A percentile compares a stretch with the other conserved stretches of the same genome.
These are phyloP conservation scores for Metschnikowia santaceciliae DNA, from an alignment of 805 yeast genomes.

Conservation along the genomic window DNA sequence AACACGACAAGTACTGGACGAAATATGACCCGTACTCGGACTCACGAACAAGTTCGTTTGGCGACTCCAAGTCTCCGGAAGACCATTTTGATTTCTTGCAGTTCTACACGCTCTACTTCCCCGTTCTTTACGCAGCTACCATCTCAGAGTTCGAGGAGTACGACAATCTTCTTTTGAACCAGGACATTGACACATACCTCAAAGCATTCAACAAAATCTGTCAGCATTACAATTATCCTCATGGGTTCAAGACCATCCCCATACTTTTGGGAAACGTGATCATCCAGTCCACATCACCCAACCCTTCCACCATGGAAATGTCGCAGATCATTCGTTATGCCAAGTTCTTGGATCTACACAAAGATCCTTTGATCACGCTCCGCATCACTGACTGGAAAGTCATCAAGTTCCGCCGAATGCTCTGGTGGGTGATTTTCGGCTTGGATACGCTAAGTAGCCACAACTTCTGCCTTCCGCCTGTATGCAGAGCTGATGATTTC, in stretches of 20 bases:
- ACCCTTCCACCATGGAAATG: slow-evolving; percentile 53
- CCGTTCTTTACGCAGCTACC: slow-evolving; percentile 55
- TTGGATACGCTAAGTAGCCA: slow-evolving; percentile 55
- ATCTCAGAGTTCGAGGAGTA: slow-evolving; percentile 58
- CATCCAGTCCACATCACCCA: slow-evolving; percentile 51
- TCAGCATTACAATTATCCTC: slow-evolving; percentile 49
- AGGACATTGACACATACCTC: slow-evolving; percentile 47
- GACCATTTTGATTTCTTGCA: slow-evolving; percentile 37
- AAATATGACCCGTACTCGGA: slow-evolving; percentile 15
- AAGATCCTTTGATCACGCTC: slow-evolving; percentile 56
- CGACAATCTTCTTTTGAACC: slow-evolving; percentile 42
- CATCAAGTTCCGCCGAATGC: slow-evolving; percentile 49
- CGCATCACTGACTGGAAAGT: slow-evolving; percentile 45
- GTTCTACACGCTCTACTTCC: slow-evolving; percentile 48
- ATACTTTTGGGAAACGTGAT: slow-evolving; percentile 46
- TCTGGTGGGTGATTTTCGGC: slow-evolving; percentile 69
- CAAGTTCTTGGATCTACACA: slow-evolving; percentile 51
- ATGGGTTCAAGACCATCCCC: slow-evolving; percentile 40
- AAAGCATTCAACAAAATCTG: slow-evolving; percentile 48
- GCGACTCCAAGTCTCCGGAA: slow-evolving; percentile 12
- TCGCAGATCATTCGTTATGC: slow-evolving; percentile 55
- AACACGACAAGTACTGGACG: slow-evolving; percentile 51
- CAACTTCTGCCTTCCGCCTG: slow-evolving; percentile 52
- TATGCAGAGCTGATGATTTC: slow-evolving; percentile 49
- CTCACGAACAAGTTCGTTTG: slow-evolving; percentile 5